phyloP scores from a whole-genome alignment of 192 early-diverging fungal species.

The Umbelopsis isabellina region DNA sequence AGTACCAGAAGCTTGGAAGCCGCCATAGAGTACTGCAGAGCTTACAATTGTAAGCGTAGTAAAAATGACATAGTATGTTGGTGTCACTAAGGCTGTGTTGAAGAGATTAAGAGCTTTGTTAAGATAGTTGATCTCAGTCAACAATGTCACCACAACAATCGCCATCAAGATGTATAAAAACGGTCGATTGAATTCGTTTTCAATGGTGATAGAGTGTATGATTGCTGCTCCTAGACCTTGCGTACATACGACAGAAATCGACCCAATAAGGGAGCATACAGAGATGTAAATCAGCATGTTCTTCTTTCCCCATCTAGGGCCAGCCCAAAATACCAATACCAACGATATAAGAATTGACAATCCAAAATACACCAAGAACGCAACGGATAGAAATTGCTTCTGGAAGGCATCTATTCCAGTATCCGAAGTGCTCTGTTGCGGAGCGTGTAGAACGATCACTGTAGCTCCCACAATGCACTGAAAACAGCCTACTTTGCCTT shows the following conservation, averaged over 20 bases:
- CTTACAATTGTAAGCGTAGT: conserved; percentile 92
- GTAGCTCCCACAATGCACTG: conserved; percentile 86
- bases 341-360: conserved; percentile 63
- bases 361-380: conserved; percentile 75
- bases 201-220: conserved; percentile 82
- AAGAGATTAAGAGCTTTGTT: conserved; percentile 95
- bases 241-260: conserved; percentile 82
- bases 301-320: conserved; percentile 73
- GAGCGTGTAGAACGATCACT: conserved; percentile 84
- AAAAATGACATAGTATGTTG: conserved; percentile 94
- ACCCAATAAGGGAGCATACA: conserved; percentile 92
- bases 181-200: conserved; percentile 81
- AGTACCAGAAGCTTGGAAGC: conserved; percentile 70
- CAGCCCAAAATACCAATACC: conserved; percentile 75
- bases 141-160: conserved; percentile 75
- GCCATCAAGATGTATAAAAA: conserved; percentile 83
- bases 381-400: conserved; percentile 26
- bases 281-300: conserved; percentile 88
- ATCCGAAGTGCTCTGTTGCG: conserved; percentile 75
- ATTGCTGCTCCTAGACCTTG: conserved; percentile 89
- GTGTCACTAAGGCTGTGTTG: conserved; percentile 85
- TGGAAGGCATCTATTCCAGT: conserved; percentile 79
- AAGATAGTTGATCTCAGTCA: conserved; percentile 94
- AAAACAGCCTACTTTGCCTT: conserved; percentile 87
- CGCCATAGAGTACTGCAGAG: conserved; percentile 86